Evolutionary conservation across 129 eudicot genomes (phyloP).

Genomic region (Flaveria robusta): DNA sequence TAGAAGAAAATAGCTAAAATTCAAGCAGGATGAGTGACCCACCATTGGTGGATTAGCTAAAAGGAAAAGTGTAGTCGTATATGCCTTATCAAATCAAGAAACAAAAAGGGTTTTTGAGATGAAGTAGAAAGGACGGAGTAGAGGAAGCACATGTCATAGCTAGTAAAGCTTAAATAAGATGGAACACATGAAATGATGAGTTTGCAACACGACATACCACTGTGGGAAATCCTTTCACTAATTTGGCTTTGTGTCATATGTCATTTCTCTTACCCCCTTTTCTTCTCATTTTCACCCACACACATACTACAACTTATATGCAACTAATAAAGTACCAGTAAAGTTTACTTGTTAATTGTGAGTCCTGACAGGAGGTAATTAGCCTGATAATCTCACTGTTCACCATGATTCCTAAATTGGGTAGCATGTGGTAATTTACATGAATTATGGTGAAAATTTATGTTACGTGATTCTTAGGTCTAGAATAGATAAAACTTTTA

Average conservation of each 20-base stretch:
- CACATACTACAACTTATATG: not conserved
- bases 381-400: constrained; percentile 14
- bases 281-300: constrained; percentile 29
- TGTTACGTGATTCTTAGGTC: not conserved
- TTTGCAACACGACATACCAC: constrained; percentile 37
- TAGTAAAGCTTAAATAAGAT: constrained; percentile 48
- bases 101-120: constrained; percentile 26
- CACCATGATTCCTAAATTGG: constrained; percentile 12
- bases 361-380: constrained; percentile 4
- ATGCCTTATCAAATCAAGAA: constrained; percentile 42
- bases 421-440: constrained; percentile 22
- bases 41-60: constrained; percentile 17
- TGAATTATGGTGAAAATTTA: constrained; percentile 14
- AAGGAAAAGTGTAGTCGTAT: constrained; percentile 29
- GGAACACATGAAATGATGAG: constrained; percentile 44
- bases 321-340: constrained; percentile 6
- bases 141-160: constrained; percentile 41
- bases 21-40: constrained; percentile 29
- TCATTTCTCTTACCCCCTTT: constrained; percentile 35
- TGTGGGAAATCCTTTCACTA: constrained; percentile 44
- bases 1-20: constrained; percentile 8
- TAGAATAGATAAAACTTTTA: not conserved
- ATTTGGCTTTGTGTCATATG: constrained; percentile 41
- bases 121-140: constrained; percentile 35
- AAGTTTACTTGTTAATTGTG: not conserved